Evolutionary conservation across 148 eudicot species (phyloP), one percentile per base, ranked within the genome.

Genomic region (Chenopodium suecicum): DNA sequence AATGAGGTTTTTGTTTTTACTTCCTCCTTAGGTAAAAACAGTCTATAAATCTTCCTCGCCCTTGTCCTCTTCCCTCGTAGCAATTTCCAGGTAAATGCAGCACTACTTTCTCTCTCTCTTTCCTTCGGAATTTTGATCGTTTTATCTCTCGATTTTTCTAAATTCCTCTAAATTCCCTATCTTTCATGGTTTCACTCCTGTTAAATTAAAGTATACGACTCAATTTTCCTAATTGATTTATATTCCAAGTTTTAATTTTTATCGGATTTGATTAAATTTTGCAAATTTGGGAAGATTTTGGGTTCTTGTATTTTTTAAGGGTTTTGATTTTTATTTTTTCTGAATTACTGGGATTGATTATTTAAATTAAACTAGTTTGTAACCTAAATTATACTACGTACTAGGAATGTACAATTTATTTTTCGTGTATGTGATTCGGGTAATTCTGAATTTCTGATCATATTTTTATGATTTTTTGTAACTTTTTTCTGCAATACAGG

Each of bases 401-500:
- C 25, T 25, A 13, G 66, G 66, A 20, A 14, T 58, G 19, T 19
- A 58, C 63, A 62, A 62, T 22, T 22, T 11, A 62, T 62, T 25
- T 58, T 19, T 20, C 25, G 66, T 25, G 1, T 1, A 0, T 50
- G 46, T 65, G n/a, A 78, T 20, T 34, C 31, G 11, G 44, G 23
- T 31, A 32, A 20, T 31, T 12, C 32, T 32, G 65, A 52, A 66
- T 75, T 80, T 1, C 54, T 72, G 58, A 41, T 80, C 27, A 60
- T 80, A 4, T 4, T 1, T 41, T 3, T 44, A 0, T 76, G 29
- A 11, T 29, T 46, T 19, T 12, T 12, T 31, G n/a, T 50, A 27
- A 34, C 17, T 32, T 0, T 58, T 78, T 56, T 56, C 5, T 27
- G 65, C 58, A 58, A 23, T 87, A 79, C 79, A 88, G 89, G 67